Conservation (phyloP, 2,329 filamentous ascomycete species). For the Xylariaceae sp. region DNA sequence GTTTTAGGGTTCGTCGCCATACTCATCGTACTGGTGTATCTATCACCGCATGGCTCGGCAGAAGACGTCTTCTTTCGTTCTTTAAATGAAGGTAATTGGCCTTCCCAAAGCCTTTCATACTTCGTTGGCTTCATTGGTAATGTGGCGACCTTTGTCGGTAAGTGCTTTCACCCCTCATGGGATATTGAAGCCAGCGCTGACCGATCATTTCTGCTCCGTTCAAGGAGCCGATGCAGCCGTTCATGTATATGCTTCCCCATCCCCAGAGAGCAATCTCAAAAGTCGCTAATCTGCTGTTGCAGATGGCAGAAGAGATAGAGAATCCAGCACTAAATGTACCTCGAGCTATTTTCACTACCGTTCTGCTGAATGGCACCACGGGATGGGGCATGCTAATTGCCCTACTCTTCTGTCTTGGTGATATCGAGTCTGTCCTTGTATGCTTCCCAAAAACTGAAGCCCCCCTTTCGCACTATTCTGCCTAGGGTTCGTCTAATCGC, state of each 20-base stretch:
- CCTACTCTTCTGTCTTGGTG: constrained; percentile 15
- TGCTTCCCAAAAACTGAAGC: background rate
- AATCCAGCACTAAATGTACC: constrained; percentile 16
- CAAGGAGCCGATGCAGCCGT: constrained; percentile 18
- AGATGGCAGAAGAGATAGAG: constrained; percentile 20
- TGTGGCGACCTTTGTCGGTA: constrained; percentile 16
- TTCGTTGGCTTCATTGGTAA: constrained; percentile 18
- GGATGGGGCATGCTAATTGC: constrained; percentile 18
- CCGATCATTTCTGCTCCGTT: constrained; percentile 4
- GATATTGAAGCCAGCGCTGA: constrained; percentile 1
- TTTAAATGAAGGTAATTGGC: constrained; percentile 17
- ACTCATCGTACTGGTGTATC: constrained; percentile 15
- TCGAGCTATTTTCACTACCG: constrained; percentile 14
- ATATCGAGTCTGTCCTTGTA: constrained; percentile 19
- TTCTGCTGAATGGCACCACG: constrained; percentile 14
- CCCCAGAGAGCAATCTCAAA: no score
- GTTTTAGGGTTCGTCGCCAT: constrained; percentile 17
- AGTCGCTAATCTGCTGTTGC: background rate
- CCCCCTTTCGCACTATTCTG: background rate
- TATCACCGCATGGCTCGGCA: constrained; percentile 12
- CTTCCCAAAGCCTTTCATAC: constrained; percentile 16
- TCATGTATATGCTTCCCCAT: constrained; percentile 12
- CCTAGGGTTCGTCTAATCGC: constrained; percentile 4
- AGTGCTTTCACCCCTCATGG: constrained; percentile 1
- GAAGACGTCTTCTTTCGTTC: constrained; percentile 11